Evolutionary conservation across 495 filamentous ascomycete genomes (phyloP).

Genomic region (Trichoderma asperelloides): DNA sequence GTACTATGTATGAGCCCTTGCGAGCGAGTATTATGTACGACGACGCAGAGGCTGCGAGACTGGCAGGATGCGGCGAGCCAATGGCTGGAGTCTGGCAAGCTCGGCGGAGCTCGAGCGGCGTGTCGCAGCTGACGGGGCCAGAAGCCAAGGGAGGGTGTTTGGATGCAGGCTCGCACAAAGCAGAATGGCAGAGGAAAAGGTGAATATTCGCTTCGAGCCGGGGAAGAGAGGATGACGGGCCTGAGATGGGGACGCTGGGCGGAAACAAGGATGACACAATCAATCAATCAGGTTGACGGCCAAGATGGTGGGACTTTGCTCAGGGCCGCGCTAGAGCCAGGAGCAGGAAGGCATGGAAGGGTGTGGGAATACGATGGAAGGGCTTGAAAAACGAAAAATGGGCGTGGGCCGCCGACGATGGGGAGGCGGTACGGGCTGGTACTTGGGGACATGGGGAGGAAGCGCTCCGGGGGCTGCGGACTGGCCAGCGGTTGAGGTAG

Average conservation of each 20-base stretch:
- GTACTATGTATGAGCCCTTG: neutral
- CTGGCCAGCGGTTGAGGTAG: too few relatives aligned
- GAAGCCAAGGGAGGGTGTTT: neutral
- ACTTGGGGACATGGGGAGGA: neutral
- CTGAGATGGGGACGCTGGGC: neutral
- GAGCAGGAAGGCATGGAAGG: neutral
- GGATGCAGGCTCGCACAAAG: constrained; percentile 3
- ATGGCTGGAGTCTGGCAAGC: neutral
- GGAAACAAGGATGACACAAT: constrained; percentile 7
- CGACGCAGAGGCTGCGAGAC: neutral
- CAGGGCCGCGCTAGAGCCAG: constrained; percentile 1
- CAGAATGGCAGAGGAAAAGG: neutral
- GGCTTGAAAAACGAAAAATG: neutral
- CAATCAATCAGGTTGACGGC: constrained; percentile 4
- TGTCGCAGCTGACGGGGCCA: neutral
- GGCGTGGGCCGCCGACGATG: neutral
- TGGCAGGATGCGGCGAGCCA: neutral
- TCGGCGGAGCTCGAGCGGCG: neutral
- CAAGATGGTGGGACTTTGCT: constrained; percentile 1
- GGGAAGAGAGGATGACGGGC: constrained; percentile 6
- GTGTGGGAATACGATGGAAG: constrained; percentile 8
- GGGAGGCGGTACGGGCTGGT: neutral
- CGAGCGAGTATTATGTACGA: neutral
- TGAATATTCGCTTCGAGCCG: neutral
- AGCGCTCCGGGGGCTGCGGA: too few relatives aligned